These are phyloP conservation scores for Juglanconis juglandina DNA, from an alignment of 2,329 filamentous ascomycete species.

Conservation along the genomic window DNA sequence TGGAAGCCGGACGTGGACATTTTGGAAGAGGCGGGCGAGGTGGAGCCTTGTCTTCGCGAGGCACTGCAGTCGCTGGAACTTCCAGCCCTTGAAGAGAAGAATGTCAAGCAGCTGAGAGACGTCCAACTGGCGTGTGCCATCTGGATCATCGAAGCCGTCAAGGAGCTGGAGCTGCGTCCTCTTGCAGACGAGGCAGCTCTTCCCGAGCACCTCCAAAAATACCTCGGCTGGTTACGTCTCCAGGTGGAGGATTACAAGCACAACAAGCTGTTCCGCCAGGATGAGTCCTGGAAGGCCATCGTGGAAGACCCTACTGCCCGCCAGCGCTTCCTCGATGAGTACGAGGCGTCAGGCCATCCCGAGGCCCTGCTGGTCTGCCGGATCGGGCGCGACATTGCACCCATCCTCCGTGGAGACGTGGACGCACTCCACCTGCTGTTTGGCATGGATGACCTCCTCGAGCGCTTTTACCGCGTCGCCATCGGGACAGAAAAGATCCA, in stretches of 20 bases:
- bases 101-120: conserved; percentile 2
- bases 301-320: conserved; percentile 2
- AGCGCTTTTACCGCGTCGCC: conserved; percentile 10
- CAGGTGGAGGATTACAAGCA: conserved; percentile 5
- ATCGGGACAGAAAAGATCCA: conserved; percentile 16
- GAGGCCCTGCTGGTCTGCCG: conserved; percentile 11
- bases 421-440: conserved; percentile 11
- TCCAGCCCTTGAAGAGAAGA: not conserved
- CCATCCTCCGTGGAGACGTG: conserved; percentile 12
- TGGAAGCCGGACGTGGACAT: conserved; percentile 15
- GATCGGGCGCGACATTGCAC: conserved; percentile 8
- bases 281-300: conserved; percentile 1
- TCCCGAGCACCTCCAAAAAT: conserved; percentile 11
- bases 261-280: conserved; percentile 8
- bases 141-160: conserved; percentile 11
- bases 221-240: conserved; percentile 9
- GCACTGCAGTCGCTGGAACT: conserved; percentile 6
- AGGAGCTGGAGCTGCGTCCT: conserved; percentile 6
- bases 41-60: conserved; percentile 6
- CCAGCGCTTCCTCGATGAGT: conserved; percentile 10
- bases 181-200: conserved; percentile 8
- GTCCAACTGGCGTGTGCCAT: conserved; percentile 12
- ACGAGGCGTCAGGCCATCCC: conserved; percentile 12
- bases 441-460: conserved; percentile 14
- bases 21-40: conserved; percentile 11